Evolutionary conservation across 1,284 basidiomycete species (phyloP), one percentile per base, ranked within the genome.

Genomic region (Boletus semigastroideus): DNA sequence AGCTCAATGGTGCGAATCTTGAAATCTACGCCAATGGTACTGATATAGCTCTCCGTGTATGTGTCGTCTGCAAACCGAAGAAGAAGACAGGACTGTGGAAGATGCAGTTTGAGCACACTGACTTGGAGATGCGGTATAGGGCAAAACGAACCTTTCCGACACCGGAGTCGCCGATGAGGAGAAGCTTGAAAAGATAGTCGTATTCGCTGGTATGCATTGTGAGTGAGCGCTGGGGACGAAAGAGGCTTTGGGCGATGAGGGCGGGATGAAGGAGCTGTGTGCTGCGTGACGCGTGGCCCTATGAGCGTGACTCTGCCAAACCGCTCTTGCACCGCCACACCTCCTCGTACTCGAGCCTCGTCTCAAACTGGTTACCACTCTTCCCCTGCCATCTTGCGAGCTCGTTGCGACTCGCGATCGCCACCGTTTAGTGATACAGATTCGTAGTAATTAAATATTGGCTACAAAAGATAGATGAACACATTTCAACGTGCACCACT

Each of bases 1-100:
- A 99, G 83, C 75, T 99, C 97, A 72, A 99, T 98, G 44, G 97
- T 99, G 64, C 97, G 84, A 78, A 99, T 99, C 89, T 99, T 99
- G 81, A 99, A 99, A 79, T 99, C 97, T 55, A 99, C 94, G 60
- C 96, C 96, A 74, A 99, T 99, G 28, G 96, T 99, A 59, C 90
- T 94, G 74, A 99, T 98, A 77, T 98, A 99, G 68, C 91, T 94
- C 74, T 98, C 95, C 51, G 97, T 99, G 81, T 98, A 99, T 53
- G 96, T 96, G 74, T 99, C 97, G 75, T 99, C 97, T 65, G 95
- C 96, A 72, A 99, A 99, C 70, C 97, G 94, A 54, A 99, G 84
- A 52, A 99, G 86, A 55, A 99, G 80, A 80, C 97, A 99, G 44
- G 96, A 98, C 87, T 99, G 36, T 49, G 42, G 53, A 31, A 13